phyloP scores from a whole-genome alignment of 164 flowering plant genomes.

The Kingdonia uniflora region DNA sequence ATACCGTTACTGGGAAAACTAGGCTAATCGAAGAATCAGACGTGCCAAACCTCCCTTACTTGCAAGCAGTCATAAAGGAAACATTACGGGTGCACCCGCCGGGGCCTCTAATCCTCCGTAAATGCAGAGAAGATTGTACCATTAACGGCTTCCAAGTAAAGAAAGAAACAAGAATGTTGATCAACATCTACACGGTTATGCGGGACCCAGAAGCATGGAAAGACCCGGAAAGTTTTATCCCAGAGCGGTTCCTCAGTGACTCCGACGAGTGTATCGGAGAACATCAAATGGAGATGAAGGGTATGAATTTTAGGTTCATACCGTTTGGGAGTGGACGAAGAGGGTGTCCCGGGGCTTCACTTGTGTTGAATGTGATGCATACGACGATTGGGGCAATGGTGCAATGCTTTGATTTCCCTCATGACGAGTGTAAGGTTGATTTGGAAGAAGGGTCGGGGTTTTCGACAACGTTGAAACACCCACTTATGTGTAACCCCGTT shows the following conservation, averaged over 20 bases:
- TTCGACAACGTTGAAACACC: not conserved
- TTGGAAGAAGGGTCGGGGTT: slow-evolving; percentile 10
- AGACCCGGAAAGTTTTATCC: slow-evolving; percentile 31
- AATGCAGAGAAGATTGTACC: slow-evolving; percentile 22
- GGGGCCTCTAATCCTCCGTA: slow-evolving; percentile 29
- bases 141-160: slow-evolving; percentile 30
- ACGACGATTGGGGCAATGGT: slow-evolving; percentile 27
- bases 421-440: not conserved
- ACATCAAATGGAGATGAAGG: slow-evolving; percentile 27
- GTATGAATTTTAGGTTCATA: slow-evolving; percentile 24
- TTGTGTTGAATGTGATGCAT: slow-evolving; percentile 28
- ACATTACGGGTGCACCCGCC: slow-evolving; percentile 40
- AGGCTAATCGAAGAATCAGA: slow-evolving; percentile 40
- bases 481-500: not conserved
- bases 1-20: slow-evolving; percentile 21
- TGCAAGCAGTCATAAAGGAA: slow-evolving; percentile 47
- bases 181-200: slow-evolving; percentile 38
- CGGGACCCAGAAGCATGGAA: slow-evolving; percentile 43
- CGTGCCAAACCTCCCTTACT: slow-evolving; percentile 33
- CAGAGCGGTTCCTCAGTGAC: slow-evolving; percentile 33
- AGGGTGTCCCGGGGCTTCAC: slow-evolving; percentile 45
- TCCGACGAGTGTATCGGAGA: slow-evolving; percentile 11
- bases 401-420: slow-evolving; percentile 43
- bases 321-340: slow-evolving; percentile 57
- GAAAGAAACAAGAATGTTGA: slow-evolving; percentile 22